A percentile compares a stretch with the other conserved stretches of the same genome.
These are phyloP conservation scores for Taiozyma sp. DNA, from an alignment of 1,139 yeast species.

Conservation along the genomic window DNA sequence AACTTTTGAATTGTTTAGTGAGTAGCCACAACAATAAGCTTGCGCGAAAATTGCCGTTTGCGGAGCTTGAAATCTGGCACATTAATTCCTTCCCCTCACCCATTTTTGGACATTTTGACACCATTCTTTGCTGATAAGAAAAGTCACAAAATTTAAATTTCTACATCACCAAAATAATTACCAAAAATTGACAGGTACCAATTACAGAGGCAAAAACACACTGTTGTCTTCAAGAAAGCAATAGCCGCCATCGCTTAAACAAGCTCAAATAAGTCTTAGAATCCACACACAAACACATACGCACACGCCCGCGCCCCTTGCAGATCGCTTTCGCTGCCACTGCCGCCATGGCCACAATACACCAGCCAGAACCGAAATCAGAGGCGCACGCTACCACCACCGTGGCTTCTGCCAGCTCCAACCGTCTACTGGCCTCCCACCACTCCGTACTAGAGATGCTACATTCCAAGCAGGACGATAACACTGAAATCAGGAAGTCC, in stretches of 20 bases:
- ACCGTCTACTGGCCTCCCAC: constrained; percentile 20
- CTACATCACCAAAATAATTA: neutral
- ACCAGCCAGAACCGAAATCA: constrained; percentile 13
- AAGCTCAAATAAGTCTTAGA: no score
- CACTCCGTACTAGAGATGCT: constrained; percentile 22
- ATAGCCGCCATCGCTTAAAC: neutral
- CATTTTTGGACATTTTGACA: neutral
- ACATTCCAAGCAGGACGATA: constrained; percentile 6
- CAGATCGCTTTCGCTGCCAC: neutral
- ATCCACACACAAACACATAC: no score
- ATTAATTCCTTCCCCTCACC: neutral
- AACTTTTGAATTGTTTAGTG: no score
- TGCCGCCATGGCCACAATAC: constrained; percentile 3
- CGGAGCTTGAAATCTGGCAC: neutral
- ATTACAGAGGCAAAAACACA: neutral
- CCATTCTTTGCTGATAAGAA: neutral
- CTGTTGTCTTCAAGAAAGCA: neutral
- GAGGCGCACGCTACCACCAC: neutral
- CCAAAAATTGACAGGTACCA: neutral
- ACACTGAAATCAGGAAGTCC: neutral
- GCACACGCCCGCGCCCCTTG: neutral
- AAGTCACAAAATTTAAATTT: neutral
- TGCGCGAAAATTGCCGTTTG: no score
- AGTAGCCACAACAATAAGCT: no score
- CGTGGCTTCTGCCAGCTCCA: constrained; percentile 1